Percentiles rank a stretch among this genome's conserved stretches.
These are phyloP conservation scores for Pleurotus tuoliensis DNA, from an alignment of 768 basidiomycete species.

Conservation along the genomic window DNA sequence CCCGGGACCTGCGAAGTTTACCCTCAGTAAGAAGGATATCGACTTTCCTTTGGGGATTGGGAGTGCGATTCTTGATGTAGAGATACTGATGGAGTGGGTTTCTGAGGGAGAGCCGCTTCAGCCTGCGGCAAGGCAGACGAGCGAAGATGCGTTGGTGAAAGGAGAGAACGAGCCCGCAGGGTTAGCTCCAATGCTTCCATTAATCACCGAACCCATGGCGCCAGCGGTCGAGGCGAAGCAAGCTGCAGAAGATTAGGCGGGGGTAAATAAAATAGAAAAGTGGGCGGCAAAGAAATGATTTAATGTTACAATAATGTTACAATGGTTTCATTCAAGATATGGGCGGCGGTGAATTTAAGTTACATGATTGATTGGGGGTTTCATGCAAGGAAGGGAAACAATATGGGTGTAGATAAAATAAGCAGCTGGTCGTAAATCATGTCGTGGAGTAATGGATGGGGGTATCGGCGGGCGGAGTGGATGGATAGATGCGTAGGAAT, in stretches of 20 bases:
- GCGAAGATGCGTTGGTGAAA: background rate
- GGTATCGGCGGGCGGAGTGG: too few species aligned
- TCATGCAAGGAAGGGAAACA: too few species aligned
- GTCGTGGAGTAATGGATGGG: too few species aligned
- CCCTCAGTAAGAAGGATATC: conserved; percentile 56
- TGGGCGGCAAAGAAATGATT: background rate
- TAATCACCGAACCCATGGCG: background rate
- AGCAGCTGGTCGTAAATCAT: background rate
- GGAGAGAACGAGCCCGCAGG: background rate
- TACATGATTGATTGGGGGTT: too few species aligned
- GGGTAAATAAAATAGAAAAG: background rate
- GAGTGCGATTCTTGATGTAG: conserved; percentile 58
- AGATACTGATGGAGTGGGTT: conserved; percentile 56
- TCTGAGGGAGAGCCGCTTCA: conserved; percentile 10
- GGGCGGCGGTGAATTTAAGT: background rate
- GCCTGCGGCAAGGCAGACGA: conserved; percentile 1
- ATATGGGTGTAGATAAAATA: background rate
- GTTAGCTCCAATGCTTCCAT: background rate
- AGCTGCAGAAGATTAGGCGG: conserved; percentile 1
- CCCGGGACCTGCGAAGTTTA: conserved; percentile 29
- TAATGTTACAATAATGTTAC: too few species aligned
- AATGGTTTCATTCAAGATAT: background rate
- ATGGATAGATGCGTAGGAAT: background rate
- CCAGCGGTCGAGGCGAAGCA: background rate
- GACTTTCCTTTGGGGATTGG: conserved; percentile 81